phyloP scores from a whole-genome alignment of 176 grass and related monocot genomes.

The Aechmea fasciata region DNA sequence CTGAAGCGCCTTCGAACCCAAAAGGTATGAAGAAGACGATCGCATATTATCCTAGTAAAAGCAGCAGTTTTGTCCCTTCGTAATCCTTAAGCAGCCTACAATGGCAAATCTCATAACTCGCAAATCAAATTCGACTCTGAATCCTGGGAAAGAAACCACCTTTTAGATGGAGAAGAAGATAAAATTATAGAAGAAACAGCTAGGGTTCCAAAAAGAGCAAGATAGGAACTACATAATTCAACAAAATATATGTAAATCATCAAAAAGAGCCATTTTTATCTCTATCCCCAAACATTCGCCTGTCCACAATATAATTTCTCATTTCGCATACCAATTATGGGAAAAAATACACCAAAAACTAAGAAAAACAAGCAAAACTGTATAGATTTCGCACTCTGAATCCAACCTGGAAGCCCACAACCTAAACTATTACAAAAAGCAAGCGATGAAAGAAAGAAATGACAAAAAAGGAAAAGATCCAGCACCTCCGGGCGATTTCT shows the following conservation, averaged over 20 bases:
- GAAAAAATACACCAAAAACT: no score
- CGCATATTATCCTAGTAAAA: background rate
- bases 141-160: background rate
- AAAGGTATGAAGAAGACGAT: background rate
- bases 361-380: background rate
- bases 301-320: no score
- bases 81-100: background rate
- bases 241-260: no score
- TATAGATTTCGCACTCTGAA: background rate
- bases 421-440: background rate
- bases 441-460: background rate
- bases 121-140: background rate
- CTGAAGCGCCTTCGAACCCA: conserved; percentile 1
- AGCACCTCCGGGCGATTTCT: no score
- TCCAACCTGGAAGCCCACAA: background rate
- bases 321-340: no score
- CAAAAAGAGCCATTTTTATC: no score
- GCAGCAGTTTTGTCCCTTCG: background rate
- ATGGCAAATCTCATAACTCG: background rate
- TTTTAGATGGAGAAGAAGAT: no score
- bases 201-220: background rate
- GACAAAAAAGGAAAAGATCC: background rate
- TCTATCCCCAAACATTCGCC: no score
- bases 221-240: no score
- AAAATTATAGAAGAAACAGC: background rate